Base-by-base conservation (phyloP, 768 basidiomycete genomes). In the Botryobasidium botryosum region DNA sequence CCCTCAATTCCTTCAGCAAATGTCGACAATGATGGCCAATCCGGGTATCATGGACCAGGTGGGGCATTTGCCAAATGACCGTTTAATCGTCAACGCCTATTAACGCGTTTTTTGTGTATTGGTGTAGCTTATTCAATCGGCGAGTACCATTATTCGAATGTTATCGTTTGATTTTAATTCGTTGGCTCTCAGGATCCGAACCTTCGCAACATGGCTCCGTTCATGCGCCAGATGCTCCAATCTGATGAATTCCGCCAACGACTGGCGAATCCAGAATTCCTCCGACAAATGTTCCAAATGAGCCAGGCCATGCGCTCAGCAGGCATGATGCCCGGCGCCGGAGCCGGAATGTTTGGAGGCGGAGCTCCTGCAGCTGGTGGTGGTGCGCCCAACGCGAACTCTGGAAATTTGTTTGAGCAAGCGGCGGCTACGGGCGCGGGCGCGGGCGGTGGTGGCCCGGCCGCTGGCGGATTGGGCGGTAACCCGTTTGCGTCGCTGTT, bases 1-100 rank as follows among this genome's bases (percentile, higher is more conserved):
- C 15, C 84, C 84, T 1, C 70, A 84, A 50, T 88, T 91, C 53
- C 59, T 90, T 32, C 74, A 83, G 50, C 83, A 90, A 61, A 92
- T 99, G 83, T 74, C 79, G 6, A 57, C 67, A 12, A 70, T 88
- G 61, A 79, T 97, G 75, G 74, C 77, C 5, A 81, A 91, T 54
- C 91, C 92, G 0, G 76, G 74, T n/a, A 65, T 96, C 39, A 62
- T 96, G 42, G 91, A 97, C 46, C 67, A 90, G 51, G 55, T 65
- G n/a, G n/a, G n/a, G n/a, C n/a, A n/a, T n/a, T n/a, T n/a, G n/a
- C n/a, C n/a, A n/a, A n/a, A n/a, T n/a, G n/a, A n/a, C n/a, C n/a
- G n/a, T n/a, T n/a, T n/a, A n/a, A n/a, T n/a, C n/a, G n/a, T n/a
- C n/a, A n/a, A n/a, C n/a, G n/a, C n/a, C n/a, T n/a, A n/a, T n/a